These are phyloP conservation scores for Durusdinium trenchii DNA, from an alignment of 73 alveolate species.

Conservation along the genomic window DNA sequence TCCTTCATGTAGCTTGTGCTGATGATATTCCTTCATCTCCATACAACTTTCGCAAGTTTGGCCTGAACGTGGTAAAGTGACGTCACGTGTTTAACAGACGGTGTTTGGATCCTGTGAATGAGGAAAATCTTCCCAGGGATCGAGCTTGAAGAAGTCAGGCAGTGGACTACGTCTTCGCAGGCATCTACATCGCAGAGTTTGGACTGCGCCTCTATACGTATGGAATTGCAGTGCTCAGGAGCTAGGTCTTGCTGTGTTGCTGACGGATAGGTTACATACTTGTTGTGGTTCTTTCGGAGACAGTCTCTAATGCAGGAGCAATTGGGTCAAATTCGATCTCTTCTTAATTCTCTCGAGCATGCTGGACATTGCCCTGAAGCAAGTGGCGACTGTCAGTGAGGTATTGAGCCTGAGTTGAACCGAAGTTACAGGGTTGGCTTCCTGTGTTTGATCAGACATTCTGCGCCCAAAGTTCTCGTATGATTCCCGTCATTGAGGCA, in stretches of 20 bases:
- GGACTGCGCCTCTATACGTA: constrained; percentile 69
- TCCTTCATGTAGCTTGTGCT: too few relatives aligned
- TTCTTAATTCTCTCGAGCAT: constrained; percentile 55
- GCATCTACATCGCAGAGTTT: constrained; percentile 69
- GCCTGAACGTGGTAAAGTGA: too few relatives aligned
- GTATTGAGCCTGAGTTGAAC: neutral
- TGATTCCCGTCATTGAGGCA: too few relatives aligned
- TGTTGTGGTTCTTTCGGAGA: too few relatives aligned
- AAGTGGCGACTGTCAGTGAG: constrained; percentile 56
- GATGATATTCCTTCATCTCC: too few relatives aligned
- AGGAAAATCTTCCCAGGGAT: too few relatives aligned
- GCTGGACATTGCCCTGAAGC: constrained; percentile 92
- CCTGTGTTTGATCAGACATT: neutral
- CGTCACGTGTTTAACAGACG: too few relatives aligned
- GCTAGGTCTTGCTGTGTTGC: neutral
- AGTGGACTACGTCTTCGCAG: constrained; percentile 68
- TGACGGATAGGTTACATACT: too few relatives aligned
- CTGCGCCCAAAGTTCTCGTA: neutral
- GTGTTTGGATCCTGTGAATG: too few relatives aligned
- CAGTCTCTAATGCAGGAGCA: too few relatives aligned
- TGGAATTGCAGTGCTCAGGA: constrained; percentile 70
- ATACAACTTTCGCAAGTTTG: too few relatives aligned
- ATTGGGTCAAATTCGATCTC: constrained; percentile 83
- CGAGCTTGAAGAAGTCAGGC: too few relatives aligned
- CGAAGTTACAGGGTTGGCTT: neutral